Base-by-base conservation (phyloP, 768 basidiomycete species). In the Kwoniella europaea region DNA sequence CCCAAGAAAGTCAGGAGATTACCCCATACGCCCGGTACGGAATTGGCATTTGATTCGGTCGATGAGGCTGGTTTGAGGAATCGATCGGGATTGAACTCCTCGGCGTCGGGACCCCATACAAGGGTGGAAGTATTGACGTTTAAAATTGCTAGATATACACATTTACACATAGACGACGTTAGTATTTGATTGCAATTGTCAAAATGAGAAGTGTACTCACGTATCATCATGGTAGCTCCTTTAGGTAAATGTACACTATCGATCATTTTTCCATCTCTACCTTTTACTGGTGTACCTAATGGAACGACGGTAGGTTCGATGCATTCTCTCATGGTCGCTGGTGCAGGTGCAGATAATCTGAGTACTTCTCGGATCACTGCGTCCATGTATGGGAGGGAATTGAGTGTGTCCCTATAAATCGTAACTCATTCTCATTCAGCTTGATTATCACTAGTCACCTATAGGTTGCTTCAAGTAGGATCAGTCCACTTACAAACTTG, bases 351-450 rank as follows among this genome's bases (percentile, higher is more conserved):
- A n/a, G 67, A 64, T 1, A 81, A 64, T 54, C 86, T 85, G 55
- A 94, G 81, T 6, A 79, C 84, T 4, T 84, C 81, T 89, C 63
- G 92, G 89, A n/a, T 67, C 13, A 55, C 44, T 10, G 63, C 43
- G 18, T 67, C 65, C 56, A 67, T 59, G 22, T 58, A 57, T n/a
- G 55, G n/a, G 12, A 67, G 46, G 20, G 56, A 46, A 27, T 67
- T 65, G 44, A 69, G 59, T 12, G 69, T 68, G 35, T 64, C 71
- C 22, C 67, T 68, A 9, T 6, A 35, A 4, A 35, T 35, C 7
- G 4, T 6, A 9, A 35, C 0, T 6, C 35, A 35, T 35, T 35
- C 35, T 35, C 35, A 35, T 35, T 35, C 35, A 35, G 35, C 35
- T 35, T 35, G 1, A 35, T 35, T 35, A 4, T 35, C 35, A 35